Base-by-base conservation (phyloP, 768 basidiomycete genomes). In the Pholiota conissans region DNA sequence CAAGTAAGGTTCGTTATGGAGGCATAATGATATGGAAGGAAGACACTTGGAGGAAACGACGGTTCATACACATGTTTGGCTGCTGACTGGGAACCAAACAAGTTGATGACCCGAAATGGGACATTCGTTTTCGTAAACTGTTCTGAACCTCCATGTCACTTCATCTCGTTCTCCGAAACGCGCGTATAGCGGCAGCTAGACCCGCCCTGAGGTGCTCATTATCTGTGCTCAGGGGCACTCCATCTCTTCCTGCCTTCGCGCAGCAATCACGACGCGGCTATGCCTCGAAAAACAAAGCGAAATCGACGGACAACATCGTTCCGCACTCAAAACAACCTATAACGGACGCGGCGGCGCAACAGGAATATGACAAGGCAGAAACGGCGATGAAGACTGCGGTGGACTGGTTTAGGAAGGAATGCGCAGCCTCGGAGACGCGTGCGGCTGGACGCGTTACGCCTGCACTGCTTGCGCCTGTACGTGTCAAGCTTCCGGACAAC, bases 361-460 rank as follows among this genome's bases (percentile, higher is more conserved):
- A 77, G 10, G 89, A 90, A 65, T 89, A 89, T 61, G 69, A 75
- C 30, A 87, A 84, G 63, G 73, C 84, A 0, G 86, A 88, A 60
- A 69, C 76, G 6, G 82, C 81, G 59, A 93, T 94, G 90, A 66
- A 73, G 30, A 68, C 76, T 2, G 76, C 80, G 3, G 79, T 89
- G n/a, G 89, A 90, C 20, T 86, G 86, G 84, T 89, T 84, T 77
- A 78, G 84, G 55, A 90, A 89, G 60, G 90, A 91, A 65, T 86
- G 90, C 50, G 85, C 87, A n/a, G 78, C 73, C 16, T 74, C 86
- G 20, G 89, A 91, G 70, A 82, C 80, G 20, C 85, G 91, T 13
- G 89, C 88, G 1, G 83, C 77, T 52, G 92, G 92, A 28, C 87
- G 90, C 26, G 81, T 94, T 58, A 90, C 88, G 0, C 89, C 92